Conservation (phyloP, 2,329 filamentous ascomycete genomes). For the Paraconiothyrium brasiliense region DNA sequence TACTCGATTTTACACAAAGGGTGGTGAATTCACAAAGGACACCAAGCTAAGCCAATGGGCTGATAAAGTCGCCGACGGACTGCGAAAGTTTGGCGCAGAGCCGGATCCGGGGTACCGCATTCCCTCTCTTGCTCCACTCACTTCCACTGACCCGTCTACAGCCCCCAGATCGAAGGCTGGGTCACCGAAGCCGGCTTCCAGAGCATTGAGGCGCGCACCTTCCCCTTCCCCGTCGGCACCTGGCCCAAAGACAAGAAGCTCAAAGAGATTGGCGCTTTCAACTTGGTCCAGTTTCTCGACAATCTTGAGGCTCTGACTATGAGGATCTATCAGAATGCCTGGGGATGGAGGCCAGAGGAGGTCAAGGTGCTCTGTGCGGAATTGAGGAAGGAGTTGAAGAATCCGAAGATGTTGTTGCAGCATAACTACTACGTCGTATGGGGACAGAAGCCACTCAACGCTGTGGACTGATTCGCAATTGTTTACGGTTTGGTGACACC, state of each 20-base stretch:
- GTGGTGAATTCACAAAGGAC: constrained; percentile 27
- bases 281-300: constrained; percentile 36
- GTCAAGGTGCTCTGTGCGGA: constrained; percentile 36
- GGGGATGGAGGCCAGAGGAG: constrained; percentile 32
- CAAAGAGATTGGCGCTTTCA: constrained; percentile 40
- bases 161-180: constrained; percentile 34
- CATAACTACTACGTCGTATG: constrained; percentile 38
- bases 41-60: constrained; percentile 29
- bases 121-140: neutral
- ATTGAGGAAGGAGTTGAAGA: constrained; percentile 33
- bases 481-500: neutral
- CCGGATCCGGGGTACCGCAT: constrained; percentile 47
- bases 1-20: constrained; percentile 31
- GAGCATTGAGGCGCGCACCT: constrained; percentile 29
- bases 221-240: constrained; percentile 34
- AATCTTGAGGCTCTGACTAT: constrained; percentile 37
- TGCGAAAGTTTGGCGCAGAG: constrained; percentile 52
- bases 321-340: constrained; percentile 25
- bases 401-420: constrained; percentile 33
- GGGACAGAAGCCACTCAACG: constrained; percentile 31
- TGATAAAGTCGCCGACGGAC: constrained; percentile 45
- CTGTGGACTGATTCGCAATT: neutral
- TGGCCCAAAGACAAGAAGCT: constrained; percentile 39
- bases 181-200: constrained; percentile 35
- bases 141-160: constrained; percentile 12